These are phyloP conservation scores for Geotrichum carabidarum DNA, from an alignment of 1,139 yeast species.

Conservation along the genomic window DNA sequence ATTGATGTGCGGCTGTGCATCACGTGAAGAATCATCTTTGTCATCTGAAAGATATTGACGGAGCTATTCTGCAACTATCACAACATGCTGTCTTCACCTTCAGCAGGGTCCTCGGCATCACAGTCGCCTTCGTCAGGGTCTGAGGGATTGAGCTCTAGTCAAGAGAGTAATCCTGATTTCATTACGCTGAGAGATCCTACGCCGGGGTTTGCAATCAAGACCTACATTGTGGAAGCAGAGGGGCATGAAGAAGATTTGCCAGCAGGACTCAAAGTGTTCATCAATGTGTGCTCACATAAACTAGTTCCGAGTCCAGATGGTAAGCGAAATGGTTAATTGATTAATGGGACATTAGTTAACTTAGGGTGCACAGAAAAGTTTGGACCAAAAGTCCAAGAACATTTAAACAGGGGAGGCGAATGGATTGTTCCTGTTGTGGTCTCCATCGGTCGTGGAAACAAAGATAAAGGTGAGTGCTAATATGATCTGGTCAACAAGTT, in stretches of 20 bases:
- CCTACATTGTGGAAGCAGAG: conserved; percentile 42
- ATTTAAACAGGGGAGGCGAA: conserved; percentile 43
- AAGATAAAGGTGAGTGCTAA: conserved; percentile 46
- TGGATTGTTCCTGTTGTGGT: conserved; percentile 85
- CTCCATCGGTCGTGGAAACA: conserved; percentile 48
- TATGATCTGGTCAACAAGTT: neutral
- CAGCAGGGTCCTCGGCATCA: neutral
- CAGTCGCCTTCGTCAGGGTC: neutral
- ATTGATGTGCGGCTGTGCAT: too few relatives aligned
- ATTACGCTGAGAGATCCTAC: conserved; percentile 14
- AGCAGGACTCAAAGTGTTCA: conserved; percentile 59
- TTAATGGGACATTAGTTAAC: neutral
- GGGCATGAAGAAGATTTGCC: conserved; percentile 30
- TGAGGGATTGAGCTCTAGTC: neutral
- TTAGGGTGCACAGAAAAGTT: conserved; percentile 40
- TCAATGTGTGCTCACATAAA: conserved; percentile 65
- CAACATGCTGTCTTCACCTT: conserved; percentile 1
- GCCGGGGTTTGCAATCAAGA: conserved; percentile 58
- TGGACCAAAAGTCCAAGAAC: conserved; percentile 59
- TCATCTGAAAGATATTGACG: neutral
- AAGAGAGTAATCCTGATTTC: conserved; percentile 7
- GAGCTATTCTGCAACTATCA: neutral
- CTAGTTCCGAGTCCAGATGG: conserved; percentile 55
- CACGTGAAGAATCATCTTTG: neutral
- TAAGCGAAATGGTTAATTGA: conserved; percentile 1